Conservation (phyloP, 805 yeast species). For the Peterozyma toletana region DNA sequence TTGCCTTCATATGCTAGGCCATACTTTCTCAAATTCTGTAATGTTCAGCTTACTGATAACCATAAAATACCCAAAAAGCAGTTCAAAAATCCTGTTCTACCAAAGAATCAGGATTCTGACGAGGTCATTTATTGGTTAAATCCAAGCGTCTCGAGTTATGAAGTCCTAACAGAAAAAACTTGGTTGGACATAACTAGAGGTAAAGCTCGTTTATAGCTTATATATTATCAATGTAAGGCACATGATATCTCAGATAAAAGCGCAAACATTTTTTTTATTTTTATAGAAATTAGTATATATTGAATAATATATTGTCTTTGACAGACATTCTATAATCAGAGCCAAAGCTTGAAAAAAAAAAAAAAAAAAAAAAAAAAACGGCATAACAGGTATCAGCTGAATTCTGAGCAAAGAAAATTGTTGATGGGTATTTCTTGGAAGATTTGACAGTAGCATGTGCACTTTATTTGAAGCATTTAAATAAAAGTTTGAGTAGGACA, state of each 20-base stretch:
- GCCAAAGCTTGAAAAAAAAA: no score
- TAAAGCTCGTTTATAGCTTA: conserved; percentile 12
- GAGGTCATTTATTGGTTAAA: conserved; percentile 71
- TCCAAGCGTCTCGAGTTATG: conserved; percentile 36
- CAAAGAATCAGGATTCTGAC: conserved; percentile 54
- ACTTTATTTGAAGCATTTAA: background rate
- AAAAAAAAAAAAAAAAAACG: no score
- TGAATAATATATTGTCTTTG: no score
- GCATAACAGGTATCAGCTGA: no score
- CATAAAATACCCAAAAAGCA: conserved; percentile 72
- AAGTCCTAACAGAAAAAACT: conserved; percentile 42
- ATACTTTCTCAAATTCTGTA: conserved; percentile 64
- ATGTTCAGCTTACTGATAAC: conserved; percentile 65
- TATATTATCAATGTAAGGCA: no score
- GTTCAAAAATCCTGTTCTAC: conserved; percentile 60
- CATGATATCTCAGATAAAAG: no score
- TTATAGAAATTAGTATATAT: no score
- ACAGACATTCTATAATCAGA: no score
- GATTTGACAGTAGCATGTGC: no score
- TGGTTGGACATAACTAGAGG: conserved; percentile 36
- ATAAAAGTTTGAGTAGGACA: background rate
- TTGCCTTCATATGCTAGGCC: conserved; percentile 88
- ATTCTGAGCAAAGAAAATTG: no score
- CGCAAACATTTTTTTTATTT: no score
- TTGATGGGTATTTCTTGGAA: no score